These are phyloP conservation scores for Margaritispora aquatica DNA, from an alignment of 495 filamentous ascomycete genomes.

Conservation along the genomic window DNA sequence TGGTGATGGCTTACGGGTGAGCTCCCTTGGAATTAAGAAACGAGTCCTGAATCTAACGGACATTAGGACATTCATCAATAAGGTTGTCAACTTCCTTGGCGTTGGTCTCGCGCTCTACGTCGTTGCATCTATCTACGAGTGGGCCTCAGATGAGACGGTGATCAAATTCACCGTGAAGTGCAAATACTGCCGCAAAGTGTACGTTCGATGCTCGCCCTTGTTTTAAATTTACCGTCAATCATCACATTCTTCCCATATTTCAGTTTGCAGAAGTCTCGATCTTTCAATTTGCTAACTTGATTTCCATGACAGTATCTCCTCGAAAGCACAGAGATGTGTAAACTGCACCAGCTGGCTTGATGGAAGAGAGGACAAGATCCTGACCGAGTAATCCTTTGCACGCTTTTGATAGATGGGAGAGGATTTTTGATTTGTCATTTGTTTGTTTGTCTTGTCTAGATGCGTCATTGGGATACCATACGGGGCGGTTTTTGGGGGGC, in stretches of 20 bases:
- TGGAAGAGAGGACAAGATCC: constrained; percentile 54
- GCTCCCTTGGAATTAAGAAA: not conserved
- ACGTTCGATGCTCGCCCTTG: constrained; percentile 31
- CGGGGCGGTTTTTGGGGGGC: too few species aligned
- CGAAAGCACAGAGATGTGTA: constrained; percentile 55
- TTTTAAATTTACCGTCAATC: too few species aligned
- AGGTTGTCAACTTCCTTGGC: constrained; percentile 57
- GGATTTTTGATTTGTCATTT: not conserved
- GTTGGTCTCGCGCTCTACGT: constrained; percentile 61
- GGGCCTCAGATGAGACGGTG: constrained; percentile 53
- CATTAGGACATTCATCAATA: constrained; percentile 61
- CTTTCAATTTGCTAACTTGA: too few species aligned
- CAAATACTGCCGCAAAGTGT: constrained; percentile 62
- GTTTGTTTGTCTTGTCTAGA: too few species aligned
- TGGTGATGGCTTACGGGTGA: constrained; percentile 67
- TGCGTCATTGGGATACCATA: too few species aligned
- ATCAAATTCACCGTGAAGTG: constrained; percentile 67
- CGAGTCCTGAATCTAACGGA: not conserved
- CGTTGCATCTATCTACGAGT: constrained; percentile 60
- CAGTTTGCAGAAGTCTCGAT: too few species aligned
- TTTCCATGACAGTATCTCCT: too few species aligned
- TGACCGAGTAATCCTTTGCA: not conserved
- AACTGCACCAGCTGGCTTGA: constrained; percentile 76
- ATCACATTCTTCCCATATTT: too few species aligned
- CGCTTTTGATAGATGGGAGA: not conserved